Base-by-base conservation (phyloP, 352 stramenopile species). In the Phytophthora macrochlamydospora region DNA sequence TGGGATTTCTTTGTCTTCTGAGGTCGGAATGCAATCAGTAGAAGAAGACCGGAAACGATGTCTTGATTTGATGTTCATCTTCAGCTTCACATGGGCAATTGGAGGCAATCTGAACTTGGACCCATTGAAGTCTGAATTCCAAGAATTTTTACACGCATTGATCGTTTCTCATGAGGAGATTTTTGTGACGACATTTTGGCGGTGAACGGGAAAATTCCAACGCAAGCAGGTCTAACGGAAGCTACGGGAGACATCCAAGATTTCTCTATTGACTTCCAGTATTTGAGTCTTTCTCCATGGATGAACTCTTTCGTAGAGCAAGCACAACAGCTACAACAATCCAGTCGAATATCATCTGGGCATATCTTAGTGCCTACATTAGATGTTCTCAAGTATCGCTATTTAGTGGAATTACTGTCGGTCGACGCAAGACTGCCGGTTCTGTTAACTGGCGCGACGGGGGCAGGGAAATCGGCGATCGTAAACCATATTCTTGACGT, bases 371-470 rank as follows among this genome's bases (percentile, higher is more conserved):
- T 94, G 3, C 83, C 87, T 2, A 94, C 87, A 0, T 50, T 71
- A 2, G 81, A 92, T 52, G 76, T 92, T 35, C 57, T 87, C 7
- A 89, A 90, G 18, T 90, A 92, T 38, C 78, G 80, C 6, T 81
- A 81, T 52, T 53, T 94, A 56, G 72, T 79, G 0, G 68, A 83
- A 46, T 54, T 93, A 1, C 67, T 94, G 18, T 57, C 70, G 3
- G 62, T 91, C 11, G 76, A 92, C 33, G 76, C 79, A 0, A 90
- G 91, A 65, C 71, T 69, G 9, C 85, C 91, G 1, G 79, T 97
- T 11, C 93, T 97, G 49, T 44, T 98, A 49, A 97, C 93, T 7
- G 93, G 93, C 1, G 83, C 90, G 1, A 98, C 91, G 24, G 93
- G 93, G 2, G 89, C 86, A 0, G 92, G 92, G 12, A 98, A 98